These are phyloP conservation scores for Mycosphaerella sp. DNA, from an alignment of 2,329 filamentous ascomycete species.

Conservation along the genomic window DNA sequence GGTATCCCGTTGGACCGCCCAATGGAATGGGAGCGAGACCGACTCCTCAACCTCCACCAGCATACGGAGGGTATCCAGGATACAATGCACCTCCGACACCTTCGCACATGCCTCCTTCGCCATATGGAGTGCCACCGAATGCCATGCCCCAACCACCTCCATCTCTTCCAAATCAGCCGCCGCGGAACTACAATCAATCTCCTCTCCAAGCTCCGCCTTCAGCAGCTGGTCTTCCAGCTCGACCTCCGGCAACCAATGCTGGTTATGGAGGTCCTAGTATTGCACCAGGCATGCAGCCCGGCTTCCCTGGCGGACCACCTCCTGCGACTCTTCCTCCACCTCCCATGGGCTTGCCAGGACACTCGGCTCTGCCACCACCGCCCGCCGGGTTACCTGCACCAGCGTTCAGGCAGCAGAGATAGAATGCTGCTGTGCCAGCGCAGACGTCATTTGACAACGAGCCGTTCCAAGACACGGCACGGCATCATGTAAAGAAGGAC, in stretches of 20 bases:
- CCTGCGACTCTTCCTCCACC: slow-evolving; percentile 41
- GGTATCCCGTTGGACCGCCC: slow-evolving; percentile 30
- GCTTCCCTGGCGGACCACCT: slow-evolving; percentile 36
- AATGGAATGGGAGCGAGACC: slow-evolving; percentile 29
- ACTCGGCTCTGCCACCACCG: slow-evolving; percentile 39
- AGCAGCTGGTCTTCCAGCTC: slow-evolving; percentile 56
- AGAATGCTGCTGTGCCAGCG: slow-evolving; percentile 2
- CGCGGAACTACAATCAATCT: slow-evolving; percentile 30
- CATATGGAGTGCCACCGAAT: slow-evolving; percentile 14
- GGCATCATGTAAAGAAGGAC: neutral
- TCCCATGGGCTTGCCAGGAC: slow-evolving; percentile 12
- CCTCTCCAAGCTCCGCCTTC: slow-evolving; percentile 55
- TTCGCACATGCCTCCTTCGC: slow-evolving; percentile 14
- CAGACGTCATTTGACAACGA: neutral
- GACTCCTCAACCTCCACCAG: slow-evolving; percentile 21
- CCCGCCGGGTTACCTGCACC: slow-evolving; percentile 42
- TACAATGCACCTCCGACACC: slow-evolving; percentile 18
- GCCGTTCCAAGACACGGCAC: neutral
- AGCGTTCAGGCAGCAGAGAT: slow-evolving; percentile 9
- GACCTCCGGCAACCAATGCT: slow-evolving; percentile 62
- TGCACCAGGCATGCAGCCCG: slow-evolving; percentile 34
- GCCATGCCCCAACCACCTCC: slow-evolving; percentile 10
- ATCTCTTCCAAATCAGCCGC: slow-evolving; percentile 11
- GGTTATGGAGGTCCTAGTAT: slow-evolving; percentile 62
- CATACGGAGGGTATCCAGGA: slow-evolving; percentile 14